phyloP scores from a whole-genome alignment of 352 stramenopile species.

The Globisporangium canariense region DNA sequence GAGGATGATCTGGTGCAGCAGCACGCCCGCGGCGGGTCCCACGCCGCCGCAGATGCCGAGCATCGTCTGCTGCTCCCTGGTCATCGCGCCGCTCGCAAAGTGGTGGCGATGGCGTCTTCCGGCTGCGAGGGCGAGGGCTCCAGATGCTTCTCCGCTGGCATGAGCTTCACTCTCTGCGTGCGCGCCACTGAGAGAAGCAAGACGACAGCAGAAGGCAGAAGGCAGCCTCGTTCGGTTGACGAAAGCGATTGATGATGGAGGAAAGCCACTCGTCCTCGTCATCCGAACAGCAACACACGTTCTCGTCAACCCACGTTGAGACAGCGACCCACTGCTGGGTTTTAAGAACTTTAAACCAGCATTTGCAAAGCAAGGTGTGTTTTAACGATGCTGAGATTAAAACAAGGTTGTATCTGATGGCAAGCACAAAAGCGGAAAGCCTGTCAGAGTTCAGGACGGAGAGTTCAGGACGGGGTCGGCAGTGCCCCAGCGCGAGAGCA shows the following conservation, averaged over 20 bases:
- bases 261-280: conserved; percentile 6
- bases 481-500: too few relatives aligned
- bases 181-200: too few relatives aligned
- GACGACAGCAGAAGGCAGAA: not conserved
- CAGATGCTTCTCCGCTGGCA: not conserved
- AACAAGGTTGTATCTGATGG: too few relatives aligned
- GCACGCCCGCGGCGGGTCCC: conserved; percentile 58
- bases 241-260: not conserved
- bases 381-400: too few relatives aligned
- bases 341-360: too few relatives aligned
- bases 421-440: too few relatives aligned
- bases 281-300: not conserved
- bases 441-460: too few relatives aligned
- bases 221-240: not conserved
- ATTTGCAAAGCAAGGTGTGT: too few relatives aligned
- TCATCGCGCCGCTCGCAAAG: conserved; percentile 17
- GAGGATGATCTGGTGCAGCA: conserved; percentile 73
- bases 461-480: too few relatives aligned
- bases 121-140: not conserved
- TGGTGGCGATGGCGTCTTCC: not conserved
- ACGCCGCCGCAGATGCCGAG: conserved; percentile 75
- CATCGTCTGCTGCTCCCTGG: conserved; percentile 40
- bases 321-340: too few relatives aligned
- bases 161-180: conserved; percentile 5
- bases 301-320: too few relatives aligned